phyloP scores from a whole-genome alignment of 805 yeast genomes.

The Wickerhamiella cacticola region DNA sequence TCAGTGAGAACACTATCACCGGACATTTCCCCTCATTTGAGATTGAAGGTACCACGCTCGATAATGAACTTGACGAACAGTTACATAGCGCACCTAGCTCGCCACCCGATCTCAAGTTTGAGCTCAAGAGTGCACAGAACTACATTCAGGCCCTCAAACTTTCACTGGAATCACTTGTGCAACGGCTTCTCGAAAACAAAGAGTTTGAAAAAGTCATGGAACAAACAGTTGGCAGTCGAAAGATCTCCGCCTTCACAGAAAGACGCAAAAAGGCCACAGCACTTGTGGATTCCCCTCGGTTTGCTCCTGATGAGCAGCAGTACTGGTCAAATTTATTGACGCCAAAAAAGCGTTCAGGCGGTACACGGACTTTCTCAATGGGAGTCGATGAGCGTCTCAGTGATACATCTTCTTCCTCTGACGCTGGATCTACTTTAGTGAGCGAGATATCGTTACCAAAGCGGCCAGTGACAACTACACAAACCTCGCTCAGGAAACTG shows the following conservation, averaged over 20 bases:
- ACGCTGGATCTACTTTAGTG: slow-evolving; percentile 8
- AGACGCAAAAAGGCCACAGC: slow-evolving; percentile 15
- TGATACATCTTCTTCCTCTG: not conserved
- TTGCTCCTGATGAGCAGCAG: not conserved
- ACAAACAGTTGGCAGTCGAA: slow-evolving; percentile 18
- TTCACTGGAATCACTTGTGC: slow-evolving; percentile 28
- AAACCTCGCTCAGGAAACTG: slow-evolving; percentile 19
- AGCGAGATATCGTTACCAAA: slow-evolving; percentile 14
- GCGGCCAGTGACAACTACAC: slow-evolving; percentile 14
- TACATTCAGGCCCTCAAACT: slow-evolving; percentile 27
- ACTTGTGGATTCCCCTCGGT: not conserved
- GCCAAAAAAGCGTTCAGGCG: slow-evolving; percentile 10
- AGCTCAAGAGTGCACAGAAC: slow-evolving; percentile 23
- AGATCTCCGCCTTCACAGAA: slow-evolving; percentile 16
- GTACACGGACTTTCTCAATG: slow-evolving; percentile 17
- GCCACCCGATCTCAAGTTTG: slow-evolving; percentile 23
- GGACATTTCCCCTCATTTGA: slow-evolving; percentile 15
- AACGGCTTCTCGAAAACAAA: slow-evolving; percentile 27
- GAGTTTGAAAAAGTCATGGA: slow-evolving; percentile 25
- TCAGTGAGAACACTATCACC: slow-evolving; percentile 27
- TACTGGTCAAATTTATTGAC: not conserved
- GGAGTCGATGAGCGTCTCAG: slow-evolving; percentile 19
- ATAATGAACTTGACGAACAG: slow-evolving; percentile 14
- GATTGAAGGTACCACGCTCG: slow-evolving; percentile 11
- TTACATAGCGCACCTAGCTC: slow-evolving; percentile 1